These are phyloP conservation scores for Neofusicoccum cordaticola DNA, from an alignment of 2,329 filamentous ascomycete genomes.

Conservation along the genomic window DNA sequence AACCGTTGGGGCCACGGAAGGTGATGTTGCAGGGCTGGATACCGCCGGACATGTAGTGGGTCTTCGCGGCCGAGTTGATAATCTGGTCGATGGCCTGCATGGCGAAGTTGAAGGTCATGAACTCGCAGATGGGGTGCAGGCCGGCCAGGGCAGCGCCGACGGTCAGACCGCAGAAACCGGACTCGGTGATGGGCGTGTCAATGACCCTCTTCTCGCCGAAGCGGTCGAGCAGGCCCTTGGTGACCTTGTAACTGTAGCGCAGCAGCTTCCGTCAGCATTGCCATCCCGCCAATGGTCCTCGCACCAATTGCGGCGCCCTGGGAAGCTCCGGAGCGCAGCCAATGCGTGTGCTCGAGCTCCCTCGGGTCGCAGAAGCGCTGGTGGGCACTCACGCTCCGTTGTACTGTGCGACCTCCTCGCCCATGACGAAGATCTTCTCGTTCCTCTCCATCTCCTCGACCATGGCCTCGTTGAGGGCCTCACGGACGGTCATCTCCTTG, in stretches of 20 bases:
- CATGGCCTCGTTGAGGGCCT: slow-evolving; percentile 95
- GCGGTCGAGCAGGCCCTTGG: slow-evolving; percentile 92
- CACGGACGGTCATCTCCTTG: slow-evolving; percentile 95
- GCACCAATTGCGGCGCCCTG: background rate
- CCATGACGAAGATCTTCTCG: slow-evolving; percentile 90
- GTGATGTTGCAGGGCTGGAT: slow-evolving; percentile 99
- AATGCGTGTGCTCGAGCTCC: background rate
- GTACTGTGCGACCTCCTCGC: slow-evolving; percentile 99
- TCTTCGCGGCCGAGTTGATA: slow-evolving; percentile 98
- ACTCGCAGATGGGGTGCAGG: slow-evolving; percentile 93
- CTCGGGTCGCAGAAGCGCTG: background rate
- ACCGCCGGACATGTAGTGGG: slow-evolving; percentile 99
- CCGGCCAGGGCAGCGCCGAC: slow-evolving; percentile 93
- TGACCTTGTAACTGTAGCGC: slow-evolving; percentile 81
- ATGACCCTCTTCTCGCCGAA: slow-evolving; percentile 98
- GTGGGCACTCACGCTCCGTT: slow-evolving; percentile 73
- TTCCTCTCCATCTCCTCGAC: slow-evolving; percentile 95
- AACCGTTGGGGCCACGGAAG: slow-evolving; percentile 98
- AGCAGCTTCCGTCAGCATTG: slow-evolving; percentile 36
- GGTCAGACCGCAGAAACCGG: slow-evolving; percentile 88
- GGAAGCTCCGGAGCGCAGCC: background rate
- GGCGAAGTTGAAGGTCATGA: slow-evolving; percentile 99
- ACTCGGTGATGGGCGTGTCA: slow-evolving; percentile 97
- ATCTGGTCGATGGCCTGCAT: slow-evolving; percentile 99
- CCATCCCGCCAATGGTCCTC: background rate